Conservation (phyloP, 2,329 filamentous ascomycete species). For the Aureobasidium pullulans region DNA sequence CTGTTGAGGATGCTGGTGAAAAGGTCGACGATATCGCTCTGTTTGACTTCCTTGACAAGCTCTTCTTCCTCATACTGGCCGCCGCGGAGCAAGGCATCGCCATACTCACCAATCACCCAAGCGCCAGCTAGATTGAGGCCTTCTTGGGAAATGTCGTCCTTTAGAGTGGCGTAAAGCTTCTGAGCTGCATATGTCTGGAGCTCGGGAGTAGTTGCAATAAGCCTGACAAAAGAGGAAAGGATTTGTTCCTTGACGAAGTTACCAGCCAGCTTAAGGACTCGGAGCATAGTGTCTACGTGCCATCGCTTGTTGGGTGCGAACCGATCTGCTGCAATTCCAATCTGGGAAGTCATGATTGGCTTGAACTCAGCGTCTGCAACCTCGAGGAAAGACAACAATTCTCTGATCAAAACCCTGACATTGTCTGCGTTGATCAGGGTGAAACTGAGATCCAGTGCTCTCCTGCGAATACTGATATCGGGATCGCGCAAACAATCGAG, state of each 20-base stretch:
- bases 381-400: constrained; percentile 89
- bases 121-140: constrained; percentile 86
- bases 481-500: constrained; percentile 92
- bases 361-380: constrained; percentile 99
- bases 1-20: constrained; percentile 89
- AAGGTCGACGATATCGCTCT: constrained; percentile 87
- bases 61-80: constrained; percentile 94
- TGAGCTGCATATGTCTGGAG: constrained; percentile 94
- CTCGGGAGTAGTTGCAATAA: constrained; percentile 90
- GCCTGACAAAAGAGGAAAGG: constrained; percentile 87
- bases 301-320: constrained; percentile 96
- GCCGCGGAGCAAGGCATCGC: constrained; percentile 78
- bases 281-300: constrained; percentile 96
- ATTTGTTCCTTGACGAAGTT: constrained; percentile 99
- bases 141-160: constrained; percentile 96
- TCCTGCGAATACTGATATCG: constrained; percentile 92
- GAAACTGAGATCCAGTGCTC: constrained; percentile 95
- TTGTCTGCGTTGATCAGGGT: constrained; percentile 97
- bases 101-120: constrained; percentile 97
- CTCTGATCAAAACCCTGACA: constrained; percentile 84
- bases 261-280: constrained; percentile 85
- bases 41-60: constrained; percentile 71
- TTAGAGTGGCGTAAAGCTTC: constrained; percentile 83
- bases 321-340: constrained; percentile 91
- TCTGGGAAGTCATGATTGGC: constrained; percentile 95